Percentiles rank a stretch among this genome's conserved stretches.
These are phyloP conservation scores for Rutstroemia sydowiana DNA, from an alignment of 2,329 filamentous ascomycete species.

Conservation along the genomic window DNA sequence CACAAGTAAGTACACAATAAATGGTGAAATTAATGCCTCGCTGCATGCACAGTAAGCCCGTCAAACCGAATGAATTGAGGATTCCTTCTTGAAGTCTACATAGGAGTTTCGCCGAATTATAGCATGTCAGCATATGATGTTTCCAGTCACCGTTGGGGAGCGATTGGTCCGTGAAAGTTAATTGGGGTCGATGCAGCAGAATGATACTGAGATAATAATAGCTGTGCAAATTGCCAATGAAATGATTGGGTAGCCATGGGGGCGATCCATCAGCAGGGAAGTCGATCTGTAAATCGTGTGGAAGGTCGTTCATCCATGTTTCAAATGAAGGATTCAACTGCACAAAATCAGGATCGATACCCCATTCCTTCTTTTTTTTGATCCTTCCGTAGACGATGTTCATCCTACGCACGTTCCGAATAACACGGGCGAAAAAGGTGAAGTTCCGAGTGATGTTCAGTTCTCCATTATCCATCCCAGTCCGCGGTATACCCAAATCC, in stretches of 20 bases:
- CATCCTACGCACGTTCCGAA: constrained; percentile 71
- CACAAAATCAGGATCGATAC: constrained; percentile 73
- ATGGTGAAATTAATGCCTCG: constrained; percentile 91
- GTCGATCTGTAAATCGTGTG: constrained; percentile 67
- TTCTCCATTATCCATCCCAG: constrained; percentile 67
- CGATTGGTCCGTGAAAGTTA: constrained; percentile 70
- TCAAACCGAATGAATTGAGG: constrained; percentile 66
- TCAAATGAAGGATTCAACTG: constrained; percentile 71
- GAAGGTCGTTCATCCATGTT: constrained; percentile 69
- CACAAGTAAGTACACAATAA: constrained; percentile 86
- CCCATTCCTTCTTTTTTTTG: constrained; percentile 77
- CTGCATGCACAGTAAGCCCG: constrained; percentile 83
- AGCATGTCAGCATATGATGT: constrained; percentile 78
- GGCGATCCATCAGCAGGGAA: constrained; percentile 73
- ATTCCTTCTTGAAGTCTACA: constrained; percentile 84
- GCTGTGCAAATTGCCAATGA: constrained; percentile 79
- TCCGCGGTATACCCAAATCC: constrained; percentile 60
- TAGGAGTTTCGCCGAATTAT: constrained; percentile 74
- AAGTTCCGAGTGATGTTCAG: constrained; percentile 76
- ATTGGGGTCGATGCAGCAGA: constrained; percentile 78
- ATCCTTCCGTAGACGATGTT: constrained; percentile 67
- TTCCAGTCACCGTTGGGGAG: constrained; percentile 71
- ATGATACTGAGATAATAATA: constrained; percentile 84
- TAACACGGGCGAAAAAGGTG: constrained; percentile 69
- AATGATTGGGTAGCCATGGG: constrained; percentile 80